phyloP scores from a whole-genome alignment of 2,329 filamentous ascomycete species.

The Elsinoe necatrix region DNA sequence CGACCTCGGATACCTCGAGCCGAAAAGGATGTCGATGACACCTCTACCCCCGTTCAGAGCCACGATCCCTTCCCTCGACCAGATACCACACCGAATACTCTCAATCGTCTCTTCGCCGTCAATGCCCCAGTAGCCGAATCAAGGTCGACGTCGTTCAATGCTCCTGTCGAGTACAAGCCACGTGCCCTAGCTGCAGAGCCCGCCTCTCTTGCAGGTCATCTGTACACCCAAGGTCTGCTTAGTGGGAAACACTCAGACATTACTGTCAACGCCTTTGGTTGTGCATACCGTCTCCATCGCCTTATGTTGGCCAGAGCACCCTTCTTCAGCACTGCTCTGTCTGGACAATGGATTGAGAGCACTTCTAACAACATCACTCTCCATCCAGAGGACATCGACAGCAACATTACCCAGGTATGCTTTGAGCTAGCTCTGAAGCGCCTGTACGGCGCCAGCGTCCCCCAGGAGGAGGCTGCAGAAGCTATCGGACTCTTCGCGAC shows the following conservation, averaged over 20 bases:
- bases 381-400: constrained; percentile 46
- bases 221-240: constrained; percentile 45
- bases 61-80: constrained; percentile 26
- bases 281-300: constrained; percentile 45
- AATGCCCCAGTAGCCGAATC: constrained; percentile 31
- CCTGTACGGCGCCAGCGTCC: constrained; percentile 44
- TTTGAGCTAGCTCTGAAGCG: constrained; percentile 49
- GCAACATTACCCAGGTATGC: constrained; percentile 43
- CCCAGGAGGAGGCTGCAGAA: constrained; percentile 43
- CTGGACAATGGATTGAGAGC: constrained; percentile 49
- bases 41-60: constrained; percentile 32
- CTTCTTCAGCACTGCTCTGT: constrained; percentile 48
- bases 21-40: constrained; percentile 44
- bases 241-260: constrained; percentile 48
- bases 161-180: constrained; percentile 15
- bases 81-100: constrained; percentile 35
- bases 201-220: constrained; percentile 40
- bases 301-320: constrained; percentile 48
- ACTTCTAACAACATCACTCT: constrained; percentile 44
- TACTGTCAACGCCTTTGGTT: constrained; percentile 44
- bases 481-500: constrained; percentile 49
- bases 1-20: constrained; percentile 33
- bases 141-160: constrained; percentile 35
- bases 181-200: constrained; percentile 17
- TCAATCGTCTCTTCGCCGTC: constrained; percentile 39